Percentiles rank a stretch among this genome's conserved stretches.
phyloP scores from a whole-genome alignment of 139 green algal genomes.

The Marvania coccoides region DNA sequence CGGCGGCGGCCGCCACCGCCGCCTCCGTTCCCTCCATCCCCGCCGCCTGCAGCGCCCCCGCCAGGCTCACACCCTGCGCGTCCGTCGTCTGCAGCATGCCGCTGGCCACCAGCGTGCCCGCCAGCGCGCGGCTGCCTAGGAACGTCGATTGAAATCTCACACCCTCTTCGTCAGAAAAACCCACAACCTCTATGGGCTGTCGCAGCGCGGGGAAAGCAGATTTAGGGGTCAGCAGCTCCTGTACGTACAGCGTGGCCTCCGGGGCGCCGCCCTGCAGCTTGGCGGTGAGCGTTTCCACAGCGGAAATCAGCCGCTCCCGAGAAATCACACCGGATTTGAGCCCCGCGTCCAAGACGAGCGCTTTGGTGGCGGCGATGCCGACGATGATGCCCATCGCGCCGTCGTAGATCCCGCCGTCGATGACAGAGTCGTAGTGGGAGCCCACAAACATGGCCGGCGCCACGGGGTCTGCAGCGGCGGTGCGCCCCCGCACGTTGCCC shows the following conservation, averaged over 20 bases:
- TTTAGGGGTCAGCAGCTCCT: slow-evolving; percentile 15
- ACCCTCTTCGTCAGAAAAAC: slow-evolving; percentile 89
- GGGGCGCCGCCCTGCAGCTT: neutral
- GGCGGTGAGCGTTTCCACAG: neutral
- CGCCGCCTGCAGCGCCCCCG: slow-evolving; percentile 36
- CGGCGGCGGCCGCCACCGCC: slow-evolving; percentile 9
- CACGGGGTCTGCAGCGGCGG: neutral
- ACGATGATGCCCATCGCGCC: slow-evolving; percentile 77
- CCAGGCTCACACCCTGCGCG: slow-evolving; percentile 41
- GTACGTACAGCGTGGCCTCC: slow-evolving; percentile 6
- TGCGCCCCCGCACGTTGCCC: slow-evolving; percentile 74
- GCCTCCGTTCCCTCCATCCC: slow-evolving; percentile 24
- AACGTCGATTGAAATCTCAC: slow-evolving; percentile 89
- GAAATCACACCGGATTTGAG: neutral
- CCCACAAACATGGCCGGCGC: slow-evolving; percentile 58
- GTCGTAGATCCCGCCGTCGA: slow-evolving; percentile 85
- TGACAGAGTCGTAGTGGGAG: slow-evolving; percentile 89
- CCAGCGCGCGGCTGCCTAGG: slow-evolving; percentile 70
- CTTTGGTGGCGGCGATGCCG: slow-evolving; percentile 72
- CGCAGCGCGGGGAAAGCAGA: slow-evolving; percentile 12
- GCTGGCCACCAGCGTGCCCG: slow-evolving; percentile 48
- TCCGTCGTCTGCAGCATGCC: slow-evolving; percentile 46
- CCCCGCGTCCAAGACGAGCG: slow-evolving; percentile 30
- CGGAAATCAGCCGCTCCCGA: neutral
- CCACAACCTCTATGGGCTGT: slow-evolving; percentile 56